These are phyloP conservation scores for Fusarium sp. DNA, from an alignment of 2,329 filamentous ascomycete genomes.

Conservation along the genomic window DNA sequence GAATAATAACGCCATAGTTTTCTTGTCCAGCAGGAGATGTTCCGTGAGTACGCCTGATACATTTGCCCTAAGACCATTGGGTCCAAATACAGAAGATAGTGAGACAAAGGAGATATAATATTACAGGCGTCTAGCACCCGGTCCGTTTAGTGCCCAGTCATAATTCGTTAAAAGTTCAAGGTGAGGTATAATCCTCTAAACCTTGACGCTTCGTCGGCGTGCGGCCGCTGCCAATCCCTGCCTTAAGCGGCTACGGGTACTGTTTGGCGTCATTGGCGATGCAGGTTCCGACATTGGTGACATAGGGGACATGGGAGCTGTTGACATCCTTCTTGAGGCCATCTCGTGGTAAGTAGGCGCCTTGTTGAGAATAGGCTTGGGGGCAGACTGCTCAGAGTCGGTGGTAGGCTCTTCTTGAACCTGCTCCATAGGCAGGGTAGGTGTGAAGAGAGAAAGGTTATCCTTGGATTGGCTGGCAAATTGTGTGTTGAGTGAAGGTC, in stretches of 20 bases:
- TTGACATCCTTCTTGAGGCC: slow-evolving; percentile 59
- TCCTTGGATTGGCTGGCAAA: slow-evolving; percentile 56
- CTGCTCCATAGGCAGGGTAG: slow-evolving; percentile 54
- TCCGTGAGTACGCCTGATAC: slow-evolving; percentile 33
- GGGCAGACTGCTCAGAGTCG: slow-evolving; percentile 45
- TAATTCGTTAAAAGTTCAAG: slow-evolving; percentile 42
- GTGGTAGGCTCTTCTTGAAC: slow-evolving; percentile 52
- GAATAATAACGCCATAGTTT: slow-evolving; percentile 41
- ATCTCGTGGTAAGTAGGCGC: slow-evolving; percentile 66
- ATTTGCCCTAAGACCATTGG: slow-evolving; percentile 33
- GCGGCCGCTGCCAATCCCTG: slow-evolving; percentile 47
- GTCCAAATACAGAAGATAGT: slow-evolving; percentile 40
- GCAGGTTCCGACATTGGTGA: slow-evolving; percentile 49
- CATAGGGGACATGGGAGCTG: slow-evolving; percentile 49
- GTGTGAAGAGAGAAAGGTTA: slow-evolving; percentile 48
- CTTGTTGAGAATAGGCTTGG: slow-evolving; percentile 43
- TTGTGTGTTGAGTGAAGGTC: slow-evolving; percentile 60
- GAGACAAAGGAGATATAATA: slow-evolving; percentile 36
- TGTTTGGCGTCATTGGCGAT: slow-evolving; percentile 49
- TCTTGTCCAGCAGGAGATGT: slow-evolving; percentile 43
- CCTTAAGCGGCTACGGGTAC: slow-evolving; percentile 47
- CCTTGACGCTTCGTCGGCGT: slow-evolving; percentile 60
- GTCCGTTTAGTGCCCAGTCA: slow-evolving; percentile 41
- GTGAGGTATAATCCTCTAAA: slow-evolving; percentile 44
- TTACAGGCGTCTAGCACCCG: slow-evolving; percentile 43